Evolutionary conservation across 306 rosid genomes (phyloP).

Genomic region (Vigna nakashimae): DNA sequence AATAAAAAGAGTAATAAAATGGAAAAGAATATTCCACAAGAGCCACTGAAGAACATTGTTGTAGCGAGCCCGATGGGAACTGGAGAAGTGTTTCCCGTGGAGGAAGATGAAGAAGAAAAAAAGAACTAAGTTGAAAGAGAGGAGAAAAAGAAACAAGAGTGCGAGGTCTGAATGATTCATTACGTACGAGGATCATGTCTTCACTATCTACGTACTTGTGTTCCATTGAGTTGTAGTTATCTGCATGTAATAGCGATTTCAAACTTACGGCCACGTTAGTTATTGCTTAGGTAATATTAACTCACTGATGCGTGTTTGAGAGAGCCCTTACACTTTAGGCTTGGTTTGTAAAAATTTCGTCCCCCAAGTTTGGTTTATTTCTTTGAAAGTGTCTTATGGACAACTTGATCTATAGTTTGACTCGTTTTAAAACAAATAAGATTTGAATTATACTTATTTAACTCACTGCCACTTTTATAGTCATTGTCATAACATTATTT

Average conservation of each 20-base stretch:
- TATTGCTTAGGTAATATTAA: not conserved
- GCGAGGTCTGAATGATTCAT: not conserved
- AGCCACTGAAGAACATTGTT: slow-evolving; percentile 27
- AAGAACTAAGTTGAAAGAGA: not conserved
- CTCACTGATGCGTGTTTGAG: not conserved
- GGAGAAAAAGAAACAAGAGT: not conserved
- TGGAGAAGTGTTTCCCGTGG: slow-evolving; percentile 26
- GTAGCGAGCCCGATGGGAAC: not conserved
- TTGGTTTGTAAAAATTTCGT: not conserved
- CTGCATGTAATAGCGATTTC: not conserved
- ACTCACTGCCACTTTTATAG: not conserved
- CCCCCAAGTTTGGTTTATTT: not conserved
- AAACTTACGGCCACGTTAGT: not conserved
- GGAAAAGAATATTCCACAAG: not conserved
- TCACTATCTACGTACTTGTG: not conserved
- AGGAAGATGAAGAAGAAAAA: not conserved
- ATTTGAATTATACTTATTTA: too few relatives aligned
- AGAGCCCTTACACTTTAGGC: not conserved
- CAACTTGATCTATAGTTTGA: too few relatives aligned
- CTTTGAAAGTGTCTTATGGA: too few relatives aligned
- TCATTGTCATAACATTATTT: too few relatives aligned
- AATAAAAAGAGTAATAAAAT: slow-evolving; percentile 28
- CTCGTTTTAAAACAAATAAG: too few relatives aligned
- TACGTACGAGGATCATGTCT: not conserved
- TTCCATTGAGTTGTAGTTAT: slow-evolving; percentile 10